Base-by-base conservation (phyloP, 441 rosid genomes). In the Omphalea diandra region DNA sequence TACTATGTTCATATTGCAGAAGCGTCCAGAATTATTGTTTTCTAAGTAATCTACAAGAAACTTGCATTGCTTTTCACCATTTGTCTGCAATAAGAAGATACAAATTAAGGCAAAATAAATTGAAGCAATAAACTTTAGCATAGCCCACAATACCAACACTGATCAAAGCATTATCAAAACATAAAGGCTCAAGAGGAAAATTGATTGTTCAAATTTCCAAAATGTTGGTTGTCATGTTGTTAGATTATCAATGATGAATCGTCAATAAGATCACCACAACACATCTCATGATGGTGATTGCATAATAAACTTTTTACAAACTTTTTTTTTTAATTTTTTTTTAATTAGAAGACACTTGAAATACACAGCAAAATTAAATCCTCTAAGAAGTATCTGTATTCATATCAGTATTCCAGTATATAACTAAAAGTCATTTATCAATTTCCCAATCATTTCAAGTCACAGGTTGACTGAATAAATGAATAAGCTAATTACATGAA, bases 21-120 rank as follows among this genome's bases (percentile, higher is more conserved):
- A 89, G 78, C 77, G 68, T 64, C 81, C 76, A 47, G 71, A 72
- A 68, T 41, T n/a, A 33, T 80, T 74, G 63, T 55, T 82, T 59
- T 73, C 76, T 77, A 87, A 75, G 83, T 85, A 87, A 67, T 89
- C 86, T 9, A 80, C 74, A 3, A 94, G 86, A 78, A 77, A 79
- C 83, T 82, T 78, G 84, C 97, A 88, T 65, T 94, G 99, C 70
- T 82, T 82, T 65, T 86, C 88, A 59, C 98, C 96, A 71, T 92
- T 90, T 17, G 98, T 90, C 94, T 89, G 88, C 76, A 80, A 26
- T 68, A 69, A 55, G 40, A 50, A 32, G 15, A 22, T 22, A 43
- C 3, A 31, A 59, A 53, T 24, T 35, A 58, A 46, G 50, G 10
- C 31, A 41, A 32, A 72, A 41, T 24, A 40, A 54, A 60, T 53